Base-by-base conservation (phyloP, 305 asterid genomes). In the Caryopteris hybrid region DNA sequence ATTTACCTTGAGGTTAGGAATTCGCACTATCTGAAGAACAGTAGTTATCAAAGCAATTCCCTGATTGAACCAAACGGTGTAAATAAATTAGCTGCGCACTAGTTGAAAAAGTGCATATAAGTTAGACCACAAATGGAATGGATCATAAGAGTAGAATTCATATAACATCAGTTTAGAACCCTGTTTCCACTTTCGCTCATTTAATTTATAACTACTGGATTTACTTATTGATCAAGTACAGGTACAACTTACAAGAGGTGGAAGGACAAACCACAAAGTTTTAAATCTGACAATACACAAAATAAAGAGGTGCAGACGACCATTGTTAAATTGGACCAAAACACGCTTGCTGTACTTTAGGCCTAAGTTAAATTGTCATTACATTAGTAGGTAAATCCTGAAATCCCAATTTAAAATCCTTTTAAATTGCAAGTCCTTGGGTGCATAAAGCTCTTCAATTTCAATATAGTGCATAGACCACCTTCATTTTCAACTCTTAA, bases 1-100 rank as follows among this genome's bases (percentile, higher is more conserved):
- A 17, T 63, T 80, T 75, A 88, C 96, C 96, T 89, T 85, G 75
- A 89, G 96, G 79, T 89, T 87, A 51, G 96, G 96, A 74, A 89
- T 79, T 54, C 86, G 87, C 16, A 89, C 89, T 31, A 89, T 89
- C 80, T 89, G 96, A 78, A 89, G 86, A 70, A 89, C 96, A 6
- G 95, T 89, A 75, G 80, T 89, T 48, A 89, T 89, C 62, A 89
- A 77, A 12, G 96, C 74, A 61, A 89, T 85, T 12, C 96, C 96
- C 96, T 88, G 86, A 68, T 69, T 31, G 61, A 70, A 72, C 55
- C 47, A 52, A 64, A 67, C 69, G 34, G 50, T 14, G 9, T 16
- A 22, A 33, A 22, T 3, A 74, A 66, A 17, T 56, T 14, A 66
- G 69, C 59, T 64, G 56, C 1, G 7, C 21, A 52, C 3, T 8